Evolutionary conservation across 176 grass and related monocot species (phyloP).

Genomic region (Bothriochloa decipiens): DNA sequence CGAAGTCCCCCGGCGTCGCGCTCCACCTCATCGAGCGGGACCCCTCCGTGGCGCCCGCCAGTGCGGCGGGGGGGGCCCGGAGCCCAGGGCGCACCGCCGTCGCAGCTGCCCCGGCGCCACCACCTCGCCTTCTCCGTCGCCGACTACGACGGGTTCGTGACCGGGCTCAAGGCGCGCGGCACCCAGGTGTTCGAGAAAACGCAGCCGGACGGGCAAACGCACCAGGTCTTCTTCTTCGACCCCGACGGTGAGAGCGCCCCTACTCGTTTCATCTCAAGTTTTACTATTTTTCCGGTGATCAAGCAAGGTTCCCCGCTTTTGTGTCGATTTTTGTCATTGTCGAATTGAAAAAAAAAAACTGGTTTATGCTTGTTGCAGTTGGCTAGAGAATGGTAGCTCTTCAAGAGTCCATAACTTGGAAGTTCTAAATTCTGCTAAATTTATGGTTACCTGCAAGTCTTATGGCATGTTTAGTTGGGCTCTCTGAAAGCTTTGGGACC

Average conservation of each 20-base stretch:
- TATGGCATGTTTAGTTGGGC: too few relatives aligned
- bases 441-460: too few relatives aligned
- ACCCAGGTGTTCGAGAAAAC: conserved; percentile 70
- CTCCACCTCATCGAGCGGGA: conserved; percentile 89
- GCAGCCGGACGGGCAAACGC: conserved; percentile 73
- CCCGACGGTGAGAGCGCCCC: conserved; percentile 74
- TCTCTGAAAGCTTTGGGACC: too few relatives aligned
- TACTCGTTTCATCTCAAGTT: too few relatives aligned
- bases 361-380: not conserved
- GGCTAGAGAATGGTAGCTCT: not conserved
- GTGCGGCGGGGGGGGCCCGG: not conserved
- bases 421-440: too few relatives aligned
- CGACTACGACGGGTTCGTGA: conserved; percentile 78
- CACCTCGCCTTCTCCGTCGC: conserved; percentile 78
- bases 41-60: conserved; percentile 40
- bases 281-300: too few relatives aligned
- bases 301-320: too few relatives aligned
- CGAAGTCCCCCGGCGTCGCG: conserved; percentile 47
- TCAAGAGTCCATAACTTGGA: too few relatives aligned
- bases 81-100: conserved; percentile 33
- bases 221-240: conserved; percentile 98
- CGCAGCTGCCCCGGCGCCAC: conserved; percentile 65
- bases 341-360: too few relatives aligned
- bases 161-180: conserved; percentile 55
- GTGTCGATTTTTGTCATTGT: too few relatives aligned